Evolutionary conservation across 2,329 filamentous ascomycete species (phyloP).

Genomic region (Macrophomina tecta): DNA sequence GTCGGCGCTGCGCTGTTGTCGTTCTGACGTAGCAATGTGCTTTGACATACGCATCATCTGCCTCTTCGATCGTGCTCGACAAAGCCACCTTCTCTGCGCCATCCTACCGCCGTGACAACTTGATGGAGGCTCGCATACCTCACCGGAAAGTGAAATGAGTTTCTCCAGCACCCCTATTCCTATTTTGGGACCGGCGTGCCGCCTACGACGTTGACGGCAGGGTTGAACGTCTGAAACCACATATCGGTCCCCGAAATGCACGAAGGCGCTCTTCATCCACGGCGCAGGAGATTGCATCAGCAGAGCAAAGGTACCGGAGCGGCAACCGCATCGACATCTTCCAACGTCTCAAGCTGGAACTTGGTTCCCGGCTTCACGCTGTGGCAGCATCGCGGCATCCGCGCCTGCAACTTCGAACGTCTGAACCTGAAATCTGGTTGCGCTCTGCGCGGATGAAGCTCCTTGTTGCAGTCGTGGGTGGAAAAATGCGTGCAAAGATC

Average conservation of each 20-base stretch:
- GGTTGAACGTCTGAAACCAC: slow-evolving; percentile 18
- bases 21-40: slow-evolving; percentile 5
- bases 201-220: slow-evolving; percentile 5
- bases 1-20: slow-evolving; percentile 7
- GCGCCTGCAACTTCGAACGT: slow-evolving; percentile 19
- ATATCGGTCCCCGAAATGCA: slow-evolving; percentile 4
- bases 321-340: slow-evolving; percentile 16
- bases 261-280: slow-evolving; percentile 17
- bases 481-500: slow-evolving; percentile 6
- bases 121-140: neutral
- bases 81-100: neutral
- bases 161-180: neutral
- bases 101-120: neutral
- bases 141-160: slow-evolving; percentile 2
- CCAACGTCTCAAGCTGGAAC: slow-evolving; percentile 21
- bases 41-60: neutral
- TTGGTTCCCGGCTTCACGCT: slow-evolving; percentile 20
- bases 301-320: slow-evolving; percentile 6
- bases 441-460: slow-evolving; percentile 18
- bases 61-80: neutral
- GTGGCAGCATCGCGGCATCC: slow-evolving; percentile 19
- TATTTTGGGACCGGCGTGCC: slow-evolving; percentile 15
- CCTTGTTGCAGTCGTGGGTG: neutral
- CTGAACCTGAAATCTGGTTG: slow-evolving; percentile 21
- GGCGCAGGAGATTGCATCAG: slow-evolving; percentile 18